Percentiles rank a stretch among this genome's conserved stretches.
Evolutionary conservation across 495 filamentous ascomycete genomes (phyloP).

Genomic region (Patellaria atrata): DNA sequence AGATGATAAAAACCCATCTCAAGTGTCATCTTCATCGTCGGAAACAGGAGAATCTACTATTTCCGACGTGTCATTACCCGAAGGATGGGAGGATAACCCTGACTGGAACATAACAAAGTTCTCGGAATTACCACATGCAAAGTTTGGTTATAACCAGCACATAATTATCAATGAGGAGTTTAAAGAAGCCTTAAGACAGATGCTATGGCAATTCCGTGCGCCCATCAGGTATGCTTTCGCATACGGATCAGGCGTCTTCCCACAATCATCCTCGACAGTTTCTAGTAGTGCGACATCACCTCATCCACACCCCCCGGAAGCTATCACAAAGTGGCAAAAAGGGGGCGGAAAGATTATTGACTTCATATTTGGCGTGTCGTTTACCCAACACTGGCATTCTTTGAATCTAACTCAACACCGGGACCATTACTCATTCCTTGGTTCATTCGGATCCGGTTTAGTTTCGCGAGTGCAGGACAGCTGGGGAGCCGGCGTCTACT

Average conservation of each 20-base stretch:
- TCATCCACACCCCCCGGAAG: slow-evolving; percentile 63
- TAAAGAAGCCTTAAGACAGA: slow-evolving; percentile 73
- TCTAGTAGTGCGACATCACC: slow-evolving; percentile 38
- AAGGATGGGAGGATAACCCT: slow-evolving; percentile 70
- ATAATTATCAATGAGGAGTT: slow-evolving; percentile 89
- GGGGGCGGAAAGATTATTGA: slow-evolving; percentile 93
- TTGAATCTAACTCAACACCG: slow-evolving; percentile 79
- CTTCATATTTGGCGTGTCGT: slow-evolving; percentile 90
- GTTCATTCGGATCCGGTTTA: slow-evolving; percentile 68
- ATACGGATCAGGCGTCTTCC: slow-evolving; percentile 92
- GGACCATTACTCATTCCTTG: slow-evolving; percentile 80
- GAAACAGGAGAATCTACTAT: slow-evolving; percentile 4
- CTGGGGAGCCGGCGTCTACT: slow-evolving; percentile 89
- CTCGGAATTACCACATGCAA: slow-evolving; percentile 69
- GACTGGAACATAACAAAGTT: slow-evolving; percentile 63
- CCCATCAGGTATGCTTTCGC: slow-evolving; percentile 93
- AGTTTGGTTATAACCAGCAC: slow-evolving; percentile 91
- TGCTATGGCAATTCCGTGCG: slow-evolving; percentile 85
- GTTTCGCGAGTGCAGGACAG: slow-evolving; percentile 75
- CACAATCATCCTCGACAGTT: slow-evolving; percentile 41
- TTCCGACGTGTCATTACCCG: slow-evolving; percentile 22
- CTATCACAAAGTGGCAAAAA: slow-evolving; percentile 66
- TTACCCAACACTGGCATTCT: slow-evolving; percentile 93
- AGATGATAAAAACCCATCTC: too few relatives aligned
- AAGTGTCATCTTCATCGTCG: neutral